Evolutionary conservation across 495 filamentous ascomycete genomes (phyloP), one percentile per base, ranked within the genome.

Genomic region (Aspergillus steynii): DNA sequence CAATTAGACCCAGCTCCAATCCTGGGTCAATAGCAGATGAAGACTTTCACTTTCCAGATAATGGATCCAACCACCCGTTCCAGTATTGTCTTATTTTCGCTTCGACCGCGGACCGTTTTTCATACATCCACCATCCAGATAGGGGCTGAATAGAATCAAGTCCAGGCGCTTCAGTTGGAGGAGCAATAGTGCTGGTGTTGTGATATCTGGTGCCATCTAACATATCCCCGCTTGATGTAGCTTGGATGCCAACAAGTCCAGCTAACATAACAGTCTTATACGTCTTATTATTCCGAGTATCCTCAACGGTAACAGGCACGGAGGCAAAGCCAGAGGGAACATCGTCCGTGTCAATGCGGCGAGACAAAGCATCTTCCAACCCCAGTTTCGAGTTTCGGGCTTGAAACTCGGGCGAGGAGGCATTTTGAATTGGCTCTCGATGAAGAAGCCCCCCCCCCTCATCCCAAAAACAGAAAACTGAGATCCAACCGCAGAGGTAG

Each of bases 401-500:
- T 9, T 26, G 14, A 15, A 50, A 6, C 20, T 53, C 25, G 20
- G 20, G 14, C 32, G 15, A 29, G 3, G 45, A 51, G 7, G 5
- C 20, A 14, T 48, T 15, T 4, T 29, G n/a, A n/a, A 55, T 50
- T 8, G 5, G 20, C 12, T 52, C 37, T 20, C 55, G 27, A 55
- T 61, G 63, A 14, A 75, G 29, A 12, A 9, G 59, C 3, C 55
- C 45, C 7, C 81, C 81, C 2, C 76, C 57, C 5, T 61, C 65
- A 20, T 72, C 52, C 80, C 80, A 84, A 68, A 76, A 80, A 48
- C 72, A 74, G 68, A 84, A 84, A 0, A 73, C 81, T 0, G 77
- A 76, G 57, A 82, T 73, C 80, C 80, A 83, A 14, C 81, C 80
- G 0, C 69, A 74, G 3, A 77, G 54, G 50, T 65, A 66, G 1